These are phyloP conservation scores for Musa acuminata DNA, from an alignment of 176 grass and related monocot genomes.

Conservation along the genomic window DNA sequence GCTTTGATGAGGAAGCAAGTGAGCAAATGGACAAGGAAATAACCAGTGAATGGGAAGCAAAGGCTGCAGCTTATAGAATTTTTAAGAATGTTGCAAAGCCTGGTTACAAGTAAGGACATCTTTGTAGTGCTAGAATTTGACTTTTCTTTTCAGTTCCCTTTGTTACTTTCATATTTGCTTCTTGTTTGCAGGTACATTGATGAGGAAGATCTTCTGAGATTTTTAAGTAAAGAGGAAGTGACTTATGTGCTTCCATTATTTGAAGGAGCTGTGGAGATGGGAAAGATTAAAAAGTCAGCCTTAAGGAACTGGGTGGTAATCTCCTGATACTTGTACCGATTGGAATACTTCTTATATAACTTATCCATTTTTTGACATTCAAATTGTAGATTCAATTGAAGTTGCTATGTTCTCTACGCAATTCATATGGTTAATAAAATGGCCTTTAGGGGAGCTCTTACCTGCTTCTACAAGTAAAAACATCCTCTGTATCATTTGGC, in stretches of 20 bases:
- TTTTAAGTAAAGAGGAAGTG: slow-evolving; percentile 72
- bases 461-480: neutral
- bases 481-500: neutral
- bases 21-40: slow-evolving; percentile 84
- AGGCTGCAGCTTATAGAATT: slow-evolving; percentile 50
- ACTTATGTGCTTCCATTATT: slow-evolving; percentile 61
- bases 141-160: neutral
- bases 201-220: slow-evolving; percentile 67
- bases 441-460: neutral
- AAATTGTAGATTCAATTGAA: too few species aligned
- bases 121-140: neutral
- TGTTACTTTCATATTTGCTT: slow-evolving; percentile 11
- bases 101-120: slow-evolving; percentile 43
- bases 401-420: neutral
- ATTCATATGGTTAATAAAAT: neutral
- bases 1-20: slow-evolving; percentile 52
- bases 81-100: slow-evolving; percentile 85
- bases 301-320: slow-evolving; percentile 98
- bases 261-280: slow-evolving; percentile 64
- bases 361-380: neutral
- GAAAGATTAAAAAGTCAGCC: slow-evolving; percentile 86
- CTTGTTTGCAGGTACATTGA: slow-evolving; percentile 59
- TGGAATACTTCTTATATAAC: neutral
- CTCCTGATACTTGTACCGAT: slow-evolving; percentile 2
- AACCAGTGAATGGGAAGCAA: slow-evolving; percentile 72